Evolutionary conservation across 352 stramenopile genomes (phyloP), one percentile per base, ranked within the genome.

Genomic region (Phytophthora brassicae): DNA sequence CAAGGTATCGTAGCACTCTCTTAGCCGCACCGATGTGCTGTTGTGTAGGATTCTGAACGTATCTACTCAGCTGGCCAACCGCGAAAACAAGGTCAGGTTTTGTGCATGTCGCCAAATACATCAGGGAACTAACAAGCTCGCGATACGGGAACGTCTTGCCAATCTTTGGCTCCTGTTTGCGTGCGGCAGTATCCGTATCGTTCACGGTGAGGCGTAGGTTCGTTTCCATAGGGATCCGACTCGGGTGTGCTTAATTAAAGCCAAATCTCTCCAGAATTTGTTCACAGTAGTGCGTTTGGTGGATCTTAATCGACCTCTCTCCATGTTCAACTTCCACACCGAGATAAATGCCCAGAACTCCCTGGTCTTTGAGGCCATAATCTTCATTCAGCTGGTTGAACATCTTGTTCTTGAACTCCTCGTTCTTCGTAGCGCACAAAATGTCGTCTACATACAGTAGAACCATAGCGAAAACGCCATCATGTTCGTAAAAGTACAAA

Each of bases 361-460:
- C 60, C 22, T 75, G 67, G 51, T 71, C 67, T n/a, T 71, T 71
- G 2, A 75, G 23, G 4, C 52, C 61, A 19, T 75, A 75, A 20
- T 31, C 19, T 29, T 56, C 16, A 11, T 68, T 24, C 35, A 75
- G 19, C 0, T 49, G 35, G 2, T 45, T 20, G 26, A 75, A 71
- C 50, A 71, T 29, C 6, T 56, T 52, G 20, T 42, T 47, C 46
- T 71, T 70, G 9, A 56, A 56, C 1, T 31, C 11, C 2, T 46
- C 59, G 39, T 63, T 46, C 2, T 59, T 59, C 13, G 59, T 73
- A 17, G 65, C 59, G 28, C 61, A 75, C 33, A 75, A 24, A 2
- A 71, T 64, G 19, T 71, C 55, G 52, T 75, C 60, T 2, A 75
- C 61, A 22, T 71, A 75, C 0, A 68, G 41, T 4, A 68, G 41